These are phyloP conservation scores for Notholithocarpus densiflorus DNA, from an alignment of 306 rosid species.

Conservation along the genomic window DNA sequence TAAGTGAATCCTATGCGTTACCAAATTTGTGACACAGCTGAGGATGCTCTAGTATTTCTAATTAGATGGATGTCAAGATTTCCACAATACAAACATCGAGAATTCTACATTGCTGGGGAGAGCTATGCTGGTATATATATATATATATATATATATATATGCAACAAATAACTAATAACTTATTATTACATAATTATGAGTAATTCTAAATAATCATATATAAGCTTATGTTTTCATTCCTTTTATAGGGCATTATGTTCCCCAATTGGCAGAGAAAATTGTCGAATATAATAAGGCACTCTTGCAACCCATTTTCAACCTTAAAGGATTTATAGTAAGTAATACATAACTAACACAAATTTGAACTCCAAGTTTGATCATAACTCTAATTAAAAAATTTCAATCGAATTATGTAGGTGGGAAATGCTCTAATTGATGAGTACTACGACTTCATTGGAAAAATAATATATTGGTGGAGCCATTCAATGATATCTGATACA, in stretches of 20 bases:
- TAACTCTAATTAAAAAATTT: neutral
- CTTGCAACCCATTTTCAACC: conserved; percentile 49
- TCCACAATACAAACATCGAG: conserved; percentile 70
- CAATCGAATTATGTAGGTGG: conserved; percentile 42
- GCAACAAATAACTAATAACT: neutral
- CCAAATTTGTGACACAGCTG: conserved; percentile 44
- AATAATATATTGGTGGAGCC: conserved; percentile 78
- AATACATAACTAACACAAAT: no score
- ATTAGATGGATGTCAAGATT: conserved; percentile 67
- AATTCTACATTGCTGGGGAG: conserved; percentile 82
- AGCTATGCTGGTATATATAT: conserved; percentile 68
- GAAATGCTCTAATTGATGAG: conserved; percentile 70
- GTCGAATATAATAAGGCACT: conserved; percentile 51
- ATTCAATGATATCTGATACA: conserved; percentile 67
- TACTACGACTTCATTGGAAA: conserved; percentile 62
- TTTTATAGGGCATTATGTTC: conserved; percentile 72
- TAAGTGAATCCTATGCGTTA: conserved; percentile 3
- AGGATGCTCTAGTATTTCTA: conserved; percentile 69
- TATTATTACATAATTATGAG: neutral
- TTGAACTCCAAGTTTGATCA: neutral
- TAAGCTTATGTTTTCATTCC: neutral
- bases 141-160: no score
- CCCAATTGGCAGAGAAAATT: conserved; percentile 72
- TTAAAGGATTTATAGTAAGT: conserved; percentile 76
- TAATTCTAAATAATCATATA: neutral